A percentile compares a stretch with the other conserved stretches of the same genome.
These are phyloP conservation scores for Blastobotrys elegans DNA, from an alignment of 1,139 yeast species.

Conservation along the genomic window DNA sequence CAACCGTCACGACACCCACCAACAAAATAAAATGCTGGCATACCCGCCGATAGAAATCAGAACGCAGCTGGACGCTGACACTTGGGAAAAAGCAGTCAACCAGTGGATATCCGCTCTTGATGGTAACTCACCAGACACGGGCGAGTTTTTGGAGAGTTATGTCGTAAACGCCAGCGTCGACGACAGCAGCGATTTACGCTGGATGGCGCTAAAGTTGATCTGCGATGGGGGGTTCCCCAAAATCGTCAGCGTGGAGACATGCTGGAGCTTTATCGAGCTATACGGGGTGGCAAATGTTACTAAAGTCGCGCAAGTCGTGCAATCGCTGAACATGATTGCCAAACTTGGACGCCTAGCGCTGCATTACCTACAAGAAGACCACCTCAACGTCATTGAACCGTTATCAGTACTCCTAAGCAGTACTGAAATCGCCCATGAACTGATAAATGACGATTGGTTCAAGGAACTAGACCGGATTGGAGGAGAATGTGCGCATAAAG, in stretches of 20 bases:
- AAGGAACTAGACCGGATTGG: conserved; percentile 15
- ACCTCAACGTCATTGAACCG: conserved; percentile 12
- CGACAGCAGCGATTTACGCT: conserved; percentile 1
- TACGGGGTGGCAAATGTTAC: conserved; percentile 28
- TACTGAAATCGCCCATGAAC: conserved; percentile 8
- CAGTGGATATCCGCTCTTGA: conserved; percentile 18
- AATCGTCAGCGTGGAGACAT: conserved; percentile 16
- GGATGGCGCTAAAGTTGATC: conserved; percentile 5
- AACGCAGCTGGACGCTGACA: conserved; percentile 12
- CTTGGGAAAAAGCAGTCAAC: conserved; percentile 19
- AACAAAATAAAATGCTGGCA: conserved; percentile 4
- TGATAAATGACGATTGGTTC: conserved; percentile 18
- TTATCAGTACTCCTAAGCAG: conserved; percentile 16
- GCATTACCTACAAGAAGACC: conserved; percentile 14
- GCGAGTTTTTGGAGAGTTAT: conserved; percentile 12
- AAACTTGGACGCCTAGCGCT: conserved; percentile 20
- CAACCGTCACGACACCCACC: not conserved
- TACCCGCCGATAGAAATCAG: conserved; percentile 20
- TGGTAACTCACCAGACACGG: not conserved
- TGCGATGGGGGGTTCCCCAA: not conserved
- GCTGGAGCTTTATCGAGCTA: conserved; percentile 29
- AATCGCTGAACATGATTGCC: conserved; percentile 15
- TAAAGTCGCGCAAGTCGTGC: conserved; percentile 18
- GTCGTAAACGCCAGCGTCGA: conserved; percentile 1
- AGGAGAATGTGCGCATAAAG: conserved; percentile 12